Base-by-base conservation (phyloP, 805 yeast genomes). In the Peterozyma toletana region DNA sequence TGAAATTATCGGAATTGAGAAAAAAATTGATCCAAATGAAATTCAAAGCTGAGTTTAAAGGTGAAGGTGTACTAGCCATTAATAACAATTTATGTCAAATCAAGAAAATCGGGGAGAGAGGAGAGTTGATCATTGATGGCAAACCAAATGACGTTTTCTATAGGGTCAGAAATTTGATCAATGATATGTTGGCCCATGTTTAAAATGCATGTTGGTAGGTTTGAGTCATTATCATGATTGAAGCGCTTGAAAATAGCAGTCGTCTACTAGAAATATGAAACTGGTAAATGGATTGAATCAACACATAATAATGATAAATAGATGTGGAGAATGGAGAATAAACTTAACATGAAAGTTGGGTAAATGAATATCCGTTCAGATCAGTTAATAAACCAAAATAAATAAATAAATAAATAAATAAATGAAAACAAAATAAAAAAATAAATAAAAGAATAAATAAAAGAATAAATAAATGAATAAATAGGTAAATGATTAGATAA, bases 31-130 rank as follows among this genome's bases (percentile, higher is more conserved):
- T 70, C 30, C 65, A 70, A 5, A 62, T 66, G 44, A 84, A 86
- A 40, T 77, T 84, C 53, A 70, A 67, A 42, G 96, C 95, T 1
- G 96, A 90, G 56, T 88, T 91, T 59, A 80, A 84, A 60, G 95
- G 96, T 43, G 96, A 89, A 59, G 98, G 98, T 58, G 80, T 89
- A 0, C 66, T 93, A 35, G 95, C 90, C 11, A 84, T 95, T 37
- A 90, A 90, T 55, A 84, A 83, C 44, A 68, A 68, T 42, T 75
- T 93, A 14, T 82, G 86, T 1, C 33, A 40, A 13, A 78, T 93
- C 9, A 68, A 87, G 43, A 91, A 91, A 57, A 70, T 85, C 2
- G 82, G 75, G 37, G 47, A 44, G 30, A 88, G 87, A 39, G 95
- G 96, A 37, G 83, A 83, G 54, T 74, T 91, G n/a, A 66, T 83